Evolutionary conservation across 2,329 filamentous ascomycete genomes (phyloP), one percentile per base, ranked within the genome.

Genomic region (Epicoccum sorghinum): DNA sequence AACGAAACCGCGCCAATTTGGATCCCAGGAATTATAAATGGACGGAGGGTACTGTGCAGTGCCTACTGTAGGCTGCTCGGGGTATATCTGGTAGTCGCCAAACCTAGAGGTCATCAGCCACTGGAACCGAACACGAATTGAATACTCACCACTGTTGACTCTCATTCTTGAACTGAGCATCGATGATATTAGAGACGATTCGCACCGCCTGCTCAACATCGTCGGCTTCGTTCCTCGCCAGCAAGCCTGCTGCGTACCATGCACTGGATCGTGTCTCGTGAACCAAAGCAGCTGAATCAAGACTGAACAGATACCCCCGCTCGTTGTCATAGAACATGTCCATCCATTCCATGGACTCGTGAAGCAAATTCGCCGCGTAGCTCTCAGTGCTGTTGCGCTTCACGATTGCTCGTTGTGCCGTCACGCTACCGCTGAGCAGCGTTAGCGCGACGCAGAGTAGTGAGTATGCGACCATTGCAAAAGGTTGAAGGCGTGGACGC

Each of bases 1-100:
- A 30, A 87, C 77, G 52, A 88, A 87, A 0, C 84, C 85, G 44
- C 85, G 77, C 85, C 85, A 87, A 57, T 88, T 87, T 1, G 84
- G 84, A 59, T 87, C 85, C 82, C 83, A 87, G 0, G 80, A 79
- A 50, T 80, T 77, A 64, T 86, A 85, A 30, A 83, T 83, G 4
- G 69, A 64, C 0, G 77, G 68, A 1, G 78, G 76, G 57, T 87
- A 87, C 13, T 74, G 69, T 2, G 71, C 47, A 2, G 77, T 80
- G 14, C 83, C 84, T 4, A 87, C 80, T 2, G 78, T 79, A 0
- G 85, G 85, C 66, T 87, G 80, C 59, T 87, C 83, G 0, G 82
- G 82, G 37, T 82, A 77, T 25, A 77, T 73, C 39, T 83, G 80
- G 59, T 85, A 86, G 47, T 80, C 78, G 24, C 79, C 82, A 55